Base-by-base conservation (phyloP, 2,329 filamentous ascomycete genomes). In the Huntiella abstrusa region DNA sequence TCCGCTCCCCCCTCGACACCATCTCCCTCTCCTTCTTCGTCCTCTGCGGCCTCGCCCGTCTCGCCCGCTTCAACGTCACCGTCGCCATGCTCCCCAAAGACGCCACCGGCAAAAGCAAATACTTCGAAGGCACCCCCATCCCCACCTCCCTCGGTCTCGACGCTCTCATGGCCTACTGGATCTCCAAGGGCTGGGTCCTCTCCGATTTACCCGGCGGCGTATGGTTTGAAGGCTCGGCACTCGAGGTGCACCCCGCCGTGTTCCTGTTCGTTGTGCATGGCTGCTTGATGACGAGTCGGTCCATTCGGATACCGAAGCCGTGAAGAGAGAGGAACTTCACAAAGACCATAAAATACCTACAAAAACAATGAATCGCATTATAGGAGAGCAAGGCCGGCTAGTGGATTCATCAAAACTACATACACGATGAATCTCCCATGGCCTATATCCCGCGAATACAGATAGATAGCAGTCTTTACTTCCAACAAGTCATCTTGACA, bases 51-150 rank as follows among this genome's bases (percentile, higher is more conserved):
- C 76, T 98, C 41, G 93, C 87, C 2, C 80, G 91, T 43, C 76
- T 98, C 8, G 91, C 91, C 40, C 82, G 91, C 53, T 98, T 98
- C 77, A 98, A 98, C 62, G 91, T 98, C 44, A 96, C 91, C 8
- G 87, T 91, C 34, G 72, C 78, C 33, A 77, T 80, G 54, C 74
- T 98, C 10, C 91, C 91, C 52, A 95, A 96, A 64, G 91, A 98
- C 60, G 80, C 77, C 42, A 75, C 73, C 0, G 91, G 91, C 54
- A 98, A 98, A 67, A 85, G 83, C 50, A 75, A 82, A 58, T 98
- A 93, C 65, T 98, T 98, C 55, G 91, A 98, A 65, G 91, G 91
- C 55, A 93, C 88, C 0, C 91, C 91, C 1, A 95, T 96, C 56
- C 91, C 91, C 1, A 96, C 86, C 3, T 87, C 83, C 17, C 68